Percentiles rank a stretch among this genome's conserved stretches.
phyloP scores from a whole-genome alignment of 768 basidiomycete genomes.

The Termitomyces heimii region DNA sequence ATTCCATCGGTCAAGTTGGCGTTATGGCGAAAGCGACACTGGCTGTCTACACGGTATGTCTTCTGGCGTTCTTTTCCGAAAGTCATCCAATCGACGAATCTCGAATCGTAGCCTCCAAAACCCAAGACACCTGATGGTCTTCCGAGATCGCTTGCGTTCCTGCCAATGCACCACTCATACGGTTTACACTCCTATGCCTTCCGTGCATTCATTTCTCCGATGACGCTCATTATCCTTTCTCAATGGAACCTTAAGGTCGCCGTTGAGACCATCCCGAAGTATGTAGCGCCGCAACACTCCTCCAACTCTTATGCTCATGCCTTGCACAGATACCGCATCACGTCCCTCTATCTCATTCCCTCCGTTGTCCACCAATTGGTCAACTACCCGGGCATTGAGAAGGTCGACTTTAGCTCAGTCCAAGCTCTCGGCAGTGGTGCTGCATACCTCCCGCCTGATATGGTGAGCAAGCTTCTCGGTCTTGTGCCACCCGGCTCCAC shows the following conservation, averaged over 20 bases:
- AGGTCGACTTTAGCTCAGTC: constrained; percentile 50
- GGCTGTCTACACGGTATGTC: constrained; percentile 34
- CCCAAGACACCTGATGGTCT: constrained; percentile 37
- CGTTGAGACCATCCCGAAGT: constrained; percentile 56
- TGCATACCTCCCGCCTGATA: constrained; percentile 58
- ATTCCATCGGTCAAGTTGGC: constrained; percentile 32
- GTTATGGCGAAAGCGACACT: constrained; percentile 22
- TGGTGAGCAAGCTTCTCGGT: constrained; percentile 35
- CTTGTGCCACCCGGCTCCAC: constrained; percentile 27
- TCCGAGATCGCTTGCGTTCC: constrained; percentile 46
- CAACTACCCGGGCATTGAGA: constrained; percentile 42
- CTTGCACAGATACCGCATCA: constrained; percentile 45
- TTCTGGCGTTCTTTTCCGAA: neutral
- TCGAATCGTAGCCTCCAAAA: constrained; percentile 26
- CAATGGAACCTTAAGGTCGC: constrained; percentile 53
- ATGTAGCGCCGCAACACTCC: constrained; percentile 12
- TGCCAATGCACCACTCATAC: constrained; percentile 67
- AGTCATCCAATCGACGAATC: neutral
- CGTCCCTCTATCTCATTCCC: constrained; percentile 47
- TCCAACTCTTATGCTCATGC: neutral
- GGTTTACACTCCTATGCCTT: constrained; percentile 52
- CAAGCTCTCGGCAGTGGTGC: constrained; percentile 45
- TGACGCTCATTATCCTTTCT: constrained; percentile 48
- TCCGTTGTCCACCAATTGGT: constrained; percentile 63
- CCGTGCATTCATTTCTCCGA: constrained; percentile 37